phyloP scores from a whole-genome alignment of 306 rosid genomes.

The Ormosia emarginata region DNA sequence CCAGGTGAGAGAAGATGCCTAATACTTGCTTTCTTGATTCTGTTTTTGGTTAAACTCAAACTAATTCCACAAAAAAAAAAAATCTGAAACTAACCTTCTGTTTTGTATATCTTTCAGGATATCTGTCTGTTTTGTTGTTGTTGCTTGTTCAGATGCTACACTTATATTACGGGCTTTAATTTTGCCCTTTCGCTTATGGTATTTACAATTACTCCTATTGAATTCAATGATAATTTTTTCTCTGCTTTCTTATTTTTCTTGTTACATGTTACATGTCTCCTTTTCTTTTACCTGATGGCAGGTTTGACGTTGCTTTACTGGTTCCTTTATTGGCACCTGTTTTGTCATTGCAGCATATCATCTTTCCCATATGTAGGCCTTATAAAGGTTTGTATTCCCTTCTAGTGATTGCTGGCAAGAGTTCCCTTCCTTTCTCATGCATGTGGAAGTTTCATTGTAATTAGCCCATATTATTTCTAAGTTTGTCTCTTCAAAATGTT shows the following conservation, averaged over 20 bases:
- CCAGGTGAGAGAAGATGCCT: slow-evolving; percentile 54
- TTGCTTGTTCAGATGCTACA: slow-evolving; percentile 94
- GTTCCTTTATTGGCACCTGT: slow-evolving; percentile 77
- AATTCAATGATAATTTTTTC: neutral
- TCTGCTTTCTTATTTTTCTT: neutral
- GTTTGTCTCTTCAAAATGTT: slow-evolving; percentile 5
- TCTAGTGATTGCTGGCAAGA: neutral
- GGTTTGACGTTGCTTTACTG: slow-evolving; percentile 84
- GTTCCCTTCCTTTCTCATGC: slow-evolving; percentile 8
- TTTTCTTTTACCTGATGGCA: slow-evolving; percentile 32
- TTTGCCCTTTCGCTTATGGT: slow-evolving; percentile 91
- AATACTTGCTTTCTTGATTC: slow-evolving; percentile 15
- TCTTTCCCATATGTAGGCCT: slow-evolving; percentile 44
- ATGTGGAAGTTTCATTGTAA: slow-evolving; percentile 15
- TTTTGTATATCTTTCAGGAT: slow-evolving; percentile 55
- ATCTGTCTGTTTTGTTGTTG: slow-evolving; percentile 80
- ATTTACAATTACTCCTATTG: slow-evolving; percentile 19
- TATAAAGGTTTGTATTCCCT: slow-evolving; percentile 55
- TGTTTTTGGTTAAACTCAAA: slow-evolving; percentile 9
- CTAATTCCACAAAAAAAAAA: neutral
- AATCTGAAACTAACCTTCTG: neutral
- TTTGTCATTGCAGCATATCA: slow-evolving; percentile 75
- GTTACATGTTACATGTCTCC: neutral
- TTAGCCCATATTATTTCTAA: neutral
- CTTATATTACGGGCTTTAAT: slow-evolving; percentile 71